phyloP scores from a whole-genome alignment of 2,329 filamentous ascomycete genomes.

The Colletotrichum navitas region DNA sequence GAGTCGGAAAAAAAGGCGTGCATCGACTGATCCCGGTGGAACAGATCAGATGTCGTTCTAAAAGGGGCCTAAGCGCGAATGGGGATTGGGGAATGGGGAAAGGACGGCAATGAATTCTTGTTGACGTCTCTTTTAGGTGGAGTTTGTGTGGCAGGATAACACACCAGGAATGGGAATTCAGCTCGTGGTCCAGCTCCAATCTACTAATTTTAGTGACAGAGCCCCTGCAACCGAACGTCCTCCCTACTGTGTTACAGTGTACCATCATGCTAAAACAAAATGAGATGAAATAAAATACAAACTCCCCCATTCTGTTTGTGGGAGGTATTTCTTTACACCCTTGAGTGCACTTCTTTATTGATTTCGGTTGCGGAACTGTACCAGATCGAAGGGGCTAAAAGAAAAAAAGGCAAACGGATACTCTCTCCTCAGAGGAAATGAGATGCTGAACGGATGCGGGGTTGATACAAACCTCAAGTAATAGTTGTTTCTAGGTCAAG shows the following conservation, averaged over 20 bases:
- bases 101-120: conserved; percentile 12
- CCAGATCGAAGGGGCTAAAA: background rate
- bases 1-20: conserved; percentile 23
- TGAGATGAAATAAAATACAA: background rate
- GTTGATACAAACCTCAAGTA: conserved; percentile 33
- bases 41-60: conserved; percentile 30
- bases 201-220: conserved; percentile 36
- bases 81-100: conserved; percentile 29
- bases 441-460: conserved; percentile 17
- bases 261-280: background rate
- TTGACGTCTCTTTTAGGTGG: conserved; percentile 30
- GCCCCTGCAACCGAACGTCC: conserved; percentile 18
- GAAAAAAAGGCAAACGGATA: background rate
- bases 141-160: conserved; percentile 24
- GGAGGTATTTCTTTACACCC: conserved; percentile 29
- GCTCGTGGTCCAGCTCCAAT: conserved; percentile 22
- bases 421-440: background rate
- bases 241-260: background rate
- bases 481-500: conserved; percentile 20
- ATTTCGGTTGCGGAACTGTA: conserved; percentile 1
- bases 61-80: conserved; percentile 30
- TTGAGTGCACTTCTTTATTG: conserved; percentile 19
- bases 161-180: conserved; percentile 10
- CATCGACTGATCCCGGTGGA: conserved; percentile 11
- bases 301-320: conserved; percentile 13